Conservation (phyloP, 2,329 filamentous ascomycete genomes). For the Tolypocladium inflatum region DNA sequence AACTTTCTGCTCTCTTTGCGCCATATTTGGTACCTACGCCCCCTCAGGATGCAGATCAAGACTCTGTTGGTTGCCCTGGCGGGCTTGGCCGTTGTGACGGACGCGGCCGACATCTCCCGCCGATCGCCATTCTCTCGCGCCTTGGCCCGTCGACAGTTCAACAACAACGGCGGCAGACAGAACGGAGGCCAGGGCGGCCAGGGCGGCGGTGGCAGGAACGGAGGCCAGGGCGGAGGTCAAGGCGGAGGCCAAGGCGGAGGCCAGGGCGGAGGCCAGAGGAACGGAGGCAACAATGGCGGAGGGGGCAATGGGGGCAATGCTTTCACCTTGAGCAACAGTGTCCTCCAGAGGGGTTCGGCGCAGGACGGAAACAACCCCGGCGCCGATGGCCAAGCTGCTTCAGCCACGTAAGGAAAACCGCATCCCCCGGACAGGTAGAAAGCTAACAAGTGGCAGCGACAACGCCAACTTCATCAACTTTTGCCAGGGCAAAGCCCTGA, state of each 20-base stretch:
- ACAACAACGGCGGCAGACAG: constrained; percentile 4
- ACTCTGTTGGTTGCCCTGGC: constrained; percentile 37
- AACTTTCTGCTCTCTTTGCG: constrained; percentile 13
- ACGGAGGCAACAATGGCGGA: constrained; percentile 9
- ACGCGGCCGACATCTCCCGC: constrained; percentile 22
- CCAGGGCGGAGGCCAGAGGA: constrained; percentile 3
- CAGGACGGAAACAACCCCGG: constrained; percentile 35
- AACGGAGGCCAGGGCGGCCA: constrained; percentile 8
- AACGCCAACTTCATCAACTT: constrained; percentile 55
- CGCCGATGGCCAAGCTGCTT: constrained; percentile 39
- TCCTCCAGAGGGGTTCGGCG: constrained; percentile 40
- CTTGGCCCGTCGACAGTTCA: constrained; percentile 31
- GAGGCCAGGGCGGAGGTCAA: constrained; percentile 4
- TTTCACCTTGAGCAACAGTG: constrained; percentile 28
- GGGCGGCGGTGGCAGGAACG: constrained; percentile 5
- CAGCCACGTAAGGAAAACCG: constrained; percentile 37
- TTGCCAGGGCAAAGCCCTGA: constrained; percentile 42
- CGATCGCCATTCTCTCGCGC: constrained; percentile 24
- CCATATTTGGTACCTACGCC: constrained; percentile 5
- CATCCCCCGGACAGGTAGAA: background rate
- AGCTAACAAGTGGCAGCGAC: constrained; percentile 32
- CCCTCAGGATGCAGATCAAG: constrained; percentile 42
- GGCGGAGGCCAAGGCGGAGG: constrained; percentile 4
- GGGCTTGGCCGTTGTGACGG: constrained; percentile 18
- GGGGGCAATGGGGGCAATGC: constrained; percentile 15